phyloP scores from a whole-genome alignment of 352 stramenopile species.

The Phytophthora sp. region DNA sequence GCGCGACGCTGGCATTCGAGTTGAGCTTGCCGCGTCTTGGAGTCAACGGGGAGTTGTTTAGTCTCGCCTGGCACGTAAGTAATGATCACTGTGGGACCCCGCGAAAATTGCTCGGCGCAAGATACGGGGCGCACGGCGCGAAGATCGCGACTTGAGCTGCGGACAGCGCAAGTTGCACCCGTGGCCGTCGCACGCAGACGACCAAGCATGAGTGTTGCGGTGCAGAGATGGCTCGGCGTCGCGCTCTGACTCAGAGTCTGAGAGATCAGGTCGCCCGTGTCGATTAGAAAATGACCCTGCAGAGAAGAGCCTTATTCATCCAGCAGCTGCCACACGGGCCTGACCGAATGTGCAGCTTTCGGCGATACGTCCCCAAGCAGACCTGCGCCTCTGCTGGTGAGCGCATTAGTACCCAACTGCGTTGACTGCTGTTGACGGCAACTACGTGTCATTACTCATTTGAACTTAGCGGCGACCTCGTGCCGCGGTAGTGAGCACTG shows the following conservation, averaged over 20 bases:
- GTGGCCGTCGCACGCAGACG: background rate
- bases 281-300: slow-evolving; percentile 39
- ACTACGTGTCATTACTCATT: slow-evolving; percentile 38
- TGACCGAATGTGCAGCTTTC: too few relatives aligned
- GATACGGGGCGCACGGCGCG: slow-evolving; percentile 8
- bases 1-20: slow-evolving; percentile 25
- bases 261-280: slow-evolving; percentile 31
- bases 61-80: slow-evolving; percentile 35
- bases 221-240: slow-evolving; percentile 6
- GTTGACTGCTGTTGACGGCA: slow-evolving; percentile 11
- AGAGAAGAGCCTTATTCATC: slow-evolving; percentile 19
- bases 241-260: too few relatives aligned
- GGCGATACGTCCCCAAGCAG: background rate
- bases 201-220: slow-evolving; percentile 1
- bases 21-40: slow-evolving; percentile 16
- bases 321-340: too few relatives aligned
- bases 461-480: slow-evolving; percentile 6
- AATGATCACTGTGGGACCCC: slow-evolving; percentile 38
- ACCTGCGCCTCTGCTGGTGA: background rate
- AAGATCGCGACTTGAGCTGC: slow-evolving; percentile 26
- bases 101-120: background rate
- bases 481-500: slow-evolving; percentile 18
- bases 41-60: slow-evolving; percentile 11
- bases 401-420: slow-evolving; percentile 20
- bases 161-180: slow-evolving; percentile 21